A percentile compares a stretch with the other conserved stretches of the same genome.
Conservation (phyloP, 805 yeast genomes). For the Metahyphopichia silvanorum region DNA sequence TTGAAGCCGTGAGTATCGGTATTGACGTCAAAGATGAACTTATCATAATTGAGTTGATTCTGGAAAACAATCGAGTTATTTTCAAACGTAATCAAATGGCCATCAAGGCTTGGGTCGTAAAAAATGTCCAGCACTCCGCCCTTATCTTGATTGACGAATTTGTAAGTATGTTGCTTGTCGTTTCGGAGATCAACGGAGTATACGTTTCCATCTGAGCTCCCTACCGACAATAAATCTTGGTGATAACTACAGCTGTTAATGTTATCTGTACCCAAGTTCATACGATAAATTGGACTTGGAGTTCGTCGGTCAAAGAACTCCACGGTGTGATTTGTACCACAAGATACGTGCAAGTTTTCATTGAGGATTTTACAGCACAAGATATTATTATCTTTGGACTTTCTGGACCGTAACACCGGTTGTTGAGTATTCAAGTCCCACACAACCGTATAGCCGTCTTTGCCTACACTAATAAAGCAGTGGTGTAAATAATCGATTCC, state of each 20-base stretch:
- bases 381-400: slow-evolving; percentile 10
- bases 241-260: slow-evolving; percentile 16
- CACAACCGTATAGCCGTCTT: neutral
- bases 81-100: slow-evolving; percentile 7
- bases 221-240: slow-evolving; percentile 7
- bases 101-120: neutral
- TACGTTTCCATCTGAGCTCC: slow-evolving; percentile 19
- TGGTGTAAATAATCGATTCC: slow-evolving; percentile 10
- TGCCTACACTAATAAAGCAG: slow-evolving; percentile 5
- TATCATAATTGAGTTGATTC: neutral
- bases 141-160: slow-evolving; percentile 3
- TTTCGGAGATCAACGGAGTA: slow-evolving; percentile 21
- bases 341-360: slow-evolving; percentile 16
- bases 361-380: slow-evolving; percentile 17
- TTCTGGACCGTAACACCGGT: neutral
- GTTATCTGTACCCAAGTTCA: slow-evolving; percentile 20
- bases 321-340: slow-evolving; percentile 22
- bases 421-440: neutral
- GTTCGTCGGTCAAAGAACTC: slow-evolving; percentile 21
- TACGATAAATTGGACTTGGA: slow-evolving; percentile 9
- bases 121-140: slow-evolving; percentile 7
- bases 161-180: slow-evolving; percentile 8
- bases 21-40: neutral
- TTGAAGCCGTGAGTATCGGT: neutral
- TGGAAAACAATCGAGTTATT: slow-evolving; percentile 3